phyloP scores from a whole-genome alignment of 345 rosid genomes.

The Alliaria petiolata region DNA sequence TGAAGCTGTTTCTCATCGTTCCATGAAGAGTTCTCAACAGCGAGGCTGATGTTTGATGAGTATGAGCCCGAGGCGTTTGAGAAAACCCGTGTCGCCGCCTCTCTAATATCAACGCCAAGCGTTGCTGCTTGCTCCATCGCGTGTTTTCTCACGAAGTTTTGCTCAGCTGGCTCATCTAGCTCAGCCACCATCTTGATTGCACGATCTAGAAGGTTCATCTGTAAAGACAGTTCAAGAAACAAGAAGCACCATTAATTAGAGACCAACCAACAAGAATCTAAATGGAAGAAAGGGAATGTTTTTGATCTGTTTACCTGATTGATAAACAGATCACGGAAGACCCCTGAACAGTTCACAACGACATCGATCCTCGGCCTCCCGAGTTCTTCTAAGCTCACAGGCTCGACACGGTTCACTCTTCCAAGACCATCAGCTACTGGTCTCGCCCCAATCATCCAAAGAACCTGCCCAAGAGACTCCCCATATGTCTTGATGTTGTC shows the following conservation, averaged over 20 bases:
- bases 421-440: constrained; percentile 92
- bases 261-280: background rate
- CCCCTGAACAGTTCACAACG: constrained; percentile 97
- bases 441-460: constrained; percentile 97
- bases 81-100: constrained; percentile 95
- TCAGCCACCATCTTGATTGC: constrained; percentile 99
- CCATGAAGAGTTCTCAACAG: constrained; percentile 98
- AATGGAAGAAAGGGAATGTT: background rate
- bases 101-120: constrained; percentile 74
- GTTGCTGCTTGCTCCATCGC: constrained; percentile 85
- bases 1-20: constrained; percentile 99
- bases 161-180: constrained; percentile 84
- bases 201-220: constrained; percentile 98
- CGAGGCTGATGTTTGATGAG: constrained; percentile 90
- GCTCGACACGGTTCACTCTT: constrained; percentile 87
- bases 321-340: constrained; percentile 95
- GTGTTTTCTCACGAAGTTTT: constrained; percentile 85
- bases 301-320: constrained; percentile 62
- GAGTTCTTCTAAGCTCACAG: constrained; percentile 89
- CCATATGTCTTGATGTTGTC: constrained; percentile 98
- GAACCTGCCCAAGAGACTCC: constrained; percentile 91
- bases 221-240: constrained; percentile 10
- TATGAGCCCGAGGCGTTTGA: constrained; percentile 97
- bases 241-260: constrained; percentile 18
- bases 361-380: constrained; percentile 99